Evolutionary conservation across 495 filamentous ascomycete species (phyloP), one percentile per base, ranked within the genome.

Genomic region (Tuber magnatum): DNA sequence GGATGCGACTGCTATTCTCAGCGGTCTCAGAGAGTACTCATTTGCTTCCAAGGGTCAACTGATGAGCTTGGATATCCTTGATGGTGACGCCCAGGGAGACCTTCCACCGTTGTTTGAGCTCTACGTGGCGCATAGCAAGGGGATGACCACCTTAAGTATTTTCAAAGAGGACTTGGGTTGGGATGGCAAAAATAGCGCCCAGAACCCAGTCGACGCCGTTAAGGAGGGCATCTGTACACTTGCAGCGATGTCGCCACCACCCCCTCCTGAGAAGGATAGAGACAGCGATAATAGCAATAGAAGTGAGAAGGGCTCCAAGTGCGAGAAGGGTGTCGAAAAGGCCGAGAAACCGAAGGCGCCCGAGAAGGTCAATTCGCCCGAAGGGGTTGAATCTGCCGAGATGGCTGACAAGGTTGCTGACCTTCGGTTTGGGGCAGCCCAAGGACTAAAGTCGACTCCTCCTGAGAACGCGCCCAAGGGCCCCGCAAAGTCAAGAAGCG

Each of bases 81-180:
- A 90, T 73, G 87, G 85, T n/a, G 88, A 89, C 24, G 86, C 88
- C 40, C 89, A 91, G 35, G 78, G 78, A 65, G 81, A 82, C 20
- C 71, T 74, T 28, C 84, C 85, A 7, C 89, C 87, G 28, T 82
- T 97, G 70, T 97, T 98, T 79, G 96, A 98, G 85, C 88, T 99
- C 12, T 99, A 98, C 83, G 92, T 92, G 35, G 96, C 97, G 91
- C 94, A 99, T 83, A 97, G 95, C 12, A 95, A 93, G 83, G 96
- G 96, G 76, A 93, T 97, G 65, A 93, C 93, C 1, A 93, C 91
- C 80, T 79, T 97, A 43, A 90, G 87, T 80, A 88, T 99, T 80
- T 94, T 91, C 83, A 91, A 92, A 83, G 88, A 90, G 69, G 94
- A 97, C 83, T 85, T 99, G 73, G 95, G 96, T 7, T 97, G 93